Evolutionary conservation across 176 grass and related monocot species (phyloP), one percentile per base, ranked within the genome.

Genomic region (Paspalum notatum): DNA sequence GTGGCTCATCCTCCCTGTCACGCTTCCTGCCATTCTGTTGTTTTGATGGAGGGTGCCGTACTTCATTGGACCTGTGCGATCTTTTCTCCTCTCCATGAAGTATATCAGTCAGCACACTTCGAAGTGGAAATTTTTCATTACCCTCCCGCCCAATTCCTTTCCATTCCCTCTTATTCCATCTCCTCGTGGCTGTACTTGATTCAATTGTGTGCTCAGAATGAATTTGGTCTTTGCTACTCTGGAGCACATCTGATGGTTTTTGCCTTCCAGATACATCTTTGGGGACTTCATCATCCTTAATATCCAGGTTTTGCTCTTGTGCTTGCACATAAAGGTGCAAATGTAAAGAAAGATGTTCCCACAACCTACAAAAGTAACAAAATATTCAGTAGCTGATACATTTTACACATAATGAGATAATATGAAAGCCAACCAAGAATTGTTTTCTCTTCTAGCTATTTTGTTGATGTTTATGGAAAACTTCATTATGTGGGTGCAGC

Each of bases 311-410:
- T 54, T 81, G 37, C 63, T 64, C 76, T 71, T 91, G 77, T 54
- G 57, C 53, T 80, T 83, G 78, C 71, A 87, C 77, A 84, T 97
- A 97, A 20, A 89, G 76, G 80, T 84, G 75, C 57, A 85, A 83
- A 81, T 97, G 87, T 50, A 80, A 63, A 80, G 91, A 93, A 60
- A 97, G 87, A 91, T 97, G 88, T 76, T 93, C 89, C 91, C 91
- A 97, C 77, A 97, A 76, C 94, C 94, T 97, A 75, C 51, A 85
- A 73, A 63, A 61, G 15, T 4, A 59, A 32, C 20, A 79, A 8
- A 4, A 18, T 54, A 47, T 71, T 56, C 45, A 64, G 50, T 72
- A 76, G 12, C n/a, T 16, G 20, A 37, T 62, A 85, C 48, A 67
- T 9, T 78, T 60, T 59, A 69, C 41, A 61, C 4, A 10, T 71